Base-by-base conservation (phyloP, 345 rosid genomes). In the Trapa incisa region DNA sequence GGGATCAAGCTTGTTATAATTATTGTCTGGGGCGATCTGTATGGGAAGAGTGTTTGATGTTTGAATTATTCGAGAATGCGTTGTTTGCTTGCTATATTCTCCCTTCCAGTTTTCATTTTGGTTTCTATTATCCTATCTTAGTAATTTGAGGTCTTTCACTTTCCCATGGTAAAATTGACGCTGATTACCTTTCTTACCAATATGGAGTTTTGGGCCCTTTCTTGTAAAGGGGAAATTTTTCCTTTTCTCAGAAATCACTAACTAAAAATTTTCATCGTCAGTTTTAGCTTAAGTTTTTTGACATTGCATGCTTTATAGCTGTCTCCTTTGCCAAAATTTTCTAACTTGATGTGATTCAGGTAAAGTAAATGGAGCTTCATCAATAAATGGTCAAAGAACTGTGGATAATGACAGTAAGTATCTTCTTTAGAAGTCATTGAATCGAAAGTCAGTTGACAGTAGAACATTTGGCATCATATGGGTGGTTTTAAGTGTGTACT, bases 291-390 rank as follows among this genome's bases (percentile, higher is more conserved):
- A 58, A 11, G 3, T 32, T 38, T 58, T 3, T 17, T 58, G 33
- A 38, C 63, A 35, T 58, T 33, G 3, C 38, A 32, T 58, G 15
- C 12, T 13, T 32, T 58, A n/a, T 33, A 22, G 33, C 38, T 58
- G 38, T 33, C 32, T 54, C 1, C 38, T 58, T 58, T 32, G 38
- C 63, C 35, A 15, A 32, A 11, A 8, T 58, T 9, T 4, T 58
- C 29, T 85, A 84, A 65, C 70, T 65, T 5, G 84, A 88, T 41
- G 81, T 78, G 67, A 75, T 79, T 47, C 80, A 43, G 67, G 67
- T 65, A 65, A 65, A 65, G 5, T 12, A 15, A 43, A 43, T 65
- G 67, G 67, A 9, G 17, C 14, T 65, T 65, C 67, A 65, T 4
- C 67, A n/a, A 17, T 36, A 65, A 65, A 15, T 41, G 47, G 52